phyloP scores from a whole-genome alignment of 768 basidiomycete species.

The Rhodotorula kratochvilovae region DNA sequence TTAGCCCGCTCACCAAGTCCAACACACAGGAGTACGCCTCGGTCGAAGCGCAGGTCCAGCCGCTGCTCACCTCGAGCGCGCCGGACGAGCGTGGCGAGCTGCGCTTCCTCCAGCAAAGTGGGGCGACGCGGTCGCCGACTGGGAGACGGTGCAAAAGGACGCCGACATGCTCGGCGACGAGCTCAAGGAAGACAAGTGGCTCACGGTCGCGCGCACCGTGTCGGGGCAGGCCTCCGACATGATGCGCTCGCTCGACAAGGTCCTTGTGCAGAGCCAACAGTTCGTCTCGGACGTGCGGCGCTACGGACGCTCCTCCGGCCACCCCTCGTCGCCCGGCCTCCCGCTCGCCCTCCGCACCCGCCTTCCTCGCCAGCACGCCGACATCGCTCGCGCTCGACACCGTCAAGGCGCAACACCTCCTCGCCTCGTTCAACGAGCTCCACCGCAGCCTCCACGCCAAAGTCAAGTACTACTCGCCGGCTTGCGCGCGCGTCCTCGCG shows the following conservation, averaged over 20 bases:
- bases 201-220: conserved; percentile 88
- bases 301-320: background rate
- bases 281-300: conserved; percentile 58
- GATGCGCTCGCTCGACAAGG: conserved; percentile 95
- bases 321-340: conserved; percentile 46
- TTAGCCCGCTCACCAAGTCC: background rate
- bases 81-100: conserved; percentile 45
- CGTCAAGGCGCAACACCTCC: conserved; percentile 57
- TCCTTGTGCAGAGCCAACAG: conserved; percentile 53
- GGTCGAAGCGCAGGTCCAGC: conserved; percentile 12
- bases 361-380: conserved; percentile 48
- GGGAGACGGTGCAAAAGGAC: conserved; percentile 56
- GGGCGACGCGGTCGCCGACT: conserved; percentile 65
- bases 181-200: conserved; percentile 89
- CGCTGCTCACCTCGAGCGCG: conserved; percentile 36
- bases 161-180: conserved; percentile 70
- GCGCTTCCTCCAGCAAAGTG: conserved; percentile 66
- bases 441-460: conserved; percentile 33
- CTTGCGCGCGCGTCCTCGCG: conserved; percentile 81
- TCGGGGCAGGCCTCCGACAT: conserved; percentile 93
- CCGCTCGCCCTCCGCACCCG: conserved; percentile 40
- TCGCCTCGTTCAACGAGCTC: conserved; percentile 18
- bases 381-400: conserved; percentile 78
- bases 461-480: conserved; percentile 84
- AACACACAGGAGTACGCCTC: background rate